Conservation (phyloP, 257 asterid genomes). For the Lycium barbarum region DNA sequence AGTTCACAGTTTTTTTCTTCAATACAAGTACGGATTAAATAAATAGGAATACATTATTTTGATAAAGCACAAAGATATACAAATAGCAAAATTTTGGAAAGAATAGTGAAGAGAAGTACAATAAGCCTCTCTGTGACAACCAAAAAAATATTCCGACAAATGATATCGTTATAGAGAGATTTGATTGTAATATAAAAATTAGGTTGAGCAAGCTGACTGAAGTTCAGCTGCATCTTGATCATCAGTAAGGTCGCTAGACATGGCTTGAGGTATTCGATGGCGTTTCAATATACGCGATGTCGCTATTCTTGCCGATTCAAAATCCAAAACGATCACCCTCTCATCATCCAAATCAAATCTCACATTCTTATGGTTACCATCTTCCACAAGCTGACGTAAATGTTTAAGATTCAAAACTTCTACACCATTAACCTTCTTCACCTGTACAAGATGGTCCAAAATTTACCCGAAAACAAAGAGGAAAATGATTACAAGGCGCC, state of each 20-base stretch:
- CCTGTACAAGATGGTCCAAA: constrained; percentile 49
- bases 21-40: neutral
- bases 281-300: constrained; percentile 78
- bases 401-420: constrained; percentile 86
- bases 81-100: constrained; percentile 9
- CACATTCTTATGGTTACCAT: constrained; percentile 51
- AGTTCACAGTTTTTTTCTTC: neutral
- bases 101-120: neutral
- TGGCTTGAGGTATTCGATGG: constrained; percentile 80
- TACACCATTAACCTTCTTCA: constrained; percentile 81
- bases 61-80: neutral
- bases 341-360: constrained; percentile 95
- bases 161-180: neutral
- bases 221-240: constrained; percentile 45
- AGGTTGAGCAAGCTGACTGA: constrained; percentile 56
- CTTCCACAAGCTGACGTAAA: constrained; percentile 81
- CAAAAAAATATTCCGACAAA: neutral
- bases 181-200: constrained; percentile 29
- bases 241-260: constrained; percentile 70
- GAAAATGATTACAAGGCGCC: neutral
- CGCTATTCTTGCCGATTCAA: constrained; percentile 72
- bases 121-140: neutral
- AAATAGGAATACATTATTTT: neutral
- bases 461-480: neutral
- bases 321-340: constrained; percentile 79